A percentile compares a stretch with the other conserved stretches of the same genome.
phyloP scores from a whole-genome alignment of 2,329 filamentous ascomycete species.

The Calonectria leucothoes region DNA sequence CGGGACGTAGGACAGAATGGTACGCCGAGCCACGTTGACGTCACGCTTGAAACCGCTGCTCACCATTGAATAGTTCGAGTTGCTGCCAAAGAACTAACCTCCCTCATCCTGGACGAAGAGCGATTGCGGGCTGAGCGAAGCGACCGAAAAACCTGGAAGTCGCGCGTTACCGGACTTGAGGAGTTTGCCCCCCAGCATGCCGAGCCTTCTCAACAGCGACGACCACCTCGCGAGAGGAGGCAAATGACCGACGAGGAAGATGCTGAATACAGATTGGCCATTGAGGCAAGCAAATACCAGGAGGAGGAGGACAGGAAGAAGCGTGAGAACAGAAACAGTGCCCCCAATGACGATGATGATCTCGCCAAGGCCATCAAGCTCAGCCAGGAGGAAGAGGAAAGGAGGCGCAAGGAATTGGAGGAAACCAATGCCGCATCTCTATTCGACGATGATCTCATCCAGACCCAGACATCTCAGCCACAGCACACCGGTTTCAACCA shows the following conservation, averaged over 20 bases:
- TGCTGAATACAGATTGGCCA: conserved; percentile 87
- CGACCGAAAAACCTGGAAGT: conserved; percentile 96
- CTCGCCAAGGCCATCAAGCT: conserved; percentile 94
- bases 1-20: conserved; percentile 97
- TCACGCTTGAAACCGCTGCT: conserved; percentile 24
- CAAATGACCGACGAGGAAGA: conserved; percentile 82
- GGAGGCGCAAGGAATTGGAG: conserved; percentile 87
- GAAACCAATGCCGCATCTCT: conserved; percentile 85
- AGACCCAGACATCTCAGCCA: conserved; percentile 69
- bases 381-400: conserved; percentile 93
- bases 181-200: conserved; percentile 71
- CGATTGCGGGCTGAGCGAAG: conserved; percentile 88
- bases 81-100: conserved; percentile 94
- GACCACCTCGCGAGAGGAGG: conserved; percentile 59
- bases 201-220: conserved; percentile 55
- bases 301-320: conserved; percentile 89
- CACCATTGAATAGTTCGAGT: conserved; percentile 76
- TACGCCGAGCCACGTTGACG: conserved; percentile 57
- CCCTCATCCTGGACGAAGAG: conserved; percentile 93
- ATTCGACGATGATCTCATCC: conserved; percentile 83
- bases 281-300: conserved; percentile 95
- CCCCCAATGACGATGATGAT: conserved; percentile 81
- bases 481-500: conserved; percentile 94
- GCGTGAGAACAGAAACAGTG: conserved; percentile 71
- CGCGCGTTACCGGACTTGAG: conserved; percentile 91